Evolutionary conservation across 306 rosid genomes (phyloP), one percentile per base, ranked within the genome.

Genomic region (Ochetophila trinervis): DNA sequence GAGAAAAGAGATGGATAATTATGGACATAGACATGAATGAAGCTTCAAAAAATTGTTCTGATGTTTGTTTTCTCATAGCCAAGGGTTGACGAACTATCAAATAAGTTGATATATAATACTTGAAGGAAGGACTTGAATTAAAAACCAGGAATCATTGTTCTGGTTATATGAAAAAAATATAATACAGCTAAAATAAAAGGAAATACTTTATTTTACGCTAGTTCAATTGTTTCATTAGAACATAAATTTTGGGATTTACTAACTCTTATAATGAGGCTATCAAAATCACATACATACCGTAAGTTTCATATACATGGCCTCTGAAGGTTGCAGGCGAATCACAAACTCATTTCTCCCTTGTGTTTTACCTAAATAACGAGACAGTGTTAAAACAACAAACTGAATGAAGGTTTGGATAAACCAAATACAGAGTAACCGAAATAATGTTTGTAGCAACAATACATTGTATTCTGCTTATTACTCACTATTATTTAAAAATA

Each of bases 291-390:
- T 60, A 36, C 76, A 8, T 79, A 90, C 96, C 72, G 88, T 85
- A 40, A 90, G 86, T 83, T 90, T 90, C 96, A 90, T 90, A 84
- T 90, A 90, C 69, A 90, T 90, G 69, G 96, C 91, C 78, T 87
- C 96, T 55, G 76, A 76, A 69, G 96, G 96, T 60, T 90, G 96
- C 63, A 90, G 75, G 61, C 95, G 89, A 60, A 90, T 90, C 23
- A 90, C 96, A 68, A 87, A 85, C 86, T 90, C 96, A 69, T 90
- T 90, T 72, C 96, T 90, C 54, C 97, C 99, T 72, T 90, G 99
- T 64, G 77, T 90, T 65, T 88, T 73, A 71, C 99, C 99, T 90
- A 55, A 74, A 79, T 36, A 76, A 53, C n/a, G 40, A 76, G 53
- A 76, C 12, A 45, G n/a, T 10, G 11, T 51, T 50, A 50, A 53